phyloP scores from a whole-genome alignment of 495 filamentous ascomycete genomes.

The Penicillium cataractarum region DNA sequence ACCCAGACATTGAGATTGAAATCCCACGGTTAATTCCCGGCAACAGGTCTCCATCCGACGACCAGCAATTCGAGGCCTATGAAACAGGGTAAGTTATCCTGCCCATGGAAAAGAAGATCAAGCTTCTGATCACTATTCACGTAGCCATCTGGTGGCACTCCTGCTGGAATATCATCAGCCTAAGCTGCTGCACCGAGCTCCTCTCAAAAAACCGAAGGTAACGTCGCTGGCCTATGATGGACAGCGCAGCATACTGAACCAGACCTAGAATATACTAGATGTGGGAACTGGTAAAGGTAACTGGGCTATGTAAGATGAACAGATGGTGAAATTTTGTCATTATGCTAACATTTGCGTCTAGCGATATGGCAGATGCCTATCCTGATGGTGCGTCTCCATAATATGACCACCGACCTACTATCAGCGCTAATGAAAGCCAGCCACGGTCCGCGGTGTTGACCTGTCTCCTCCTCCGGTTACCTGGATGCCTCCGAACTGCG shows the following conservation, averaged over 20 bases:
- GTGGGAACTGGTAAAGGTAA: constrained; percentile 26
- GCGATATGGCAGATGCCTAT: constrained; percentile 24
- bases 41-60: not conserved
- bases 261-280: constrained; percentile 4
- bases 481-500: constrained; percentile 32
- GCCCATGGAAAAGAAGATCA: too few species aligned
- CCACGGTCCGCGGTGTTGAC: constrained; percentile 17
- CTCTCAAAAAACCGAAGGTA: not conserved
- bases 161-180: not conserved
- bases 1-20: not conserved
- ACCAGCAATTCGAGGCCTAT: not conserved
- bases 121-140: not conserved
- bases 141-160: not conserved
- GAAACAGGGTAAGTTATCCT: not conserved
- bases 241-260: not conserved
- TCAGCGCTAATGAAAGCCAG: not conserved
- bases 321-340: too few species aligned
- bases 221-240: not conserved
- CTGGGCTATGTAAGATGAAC: constrained; percentile 26
- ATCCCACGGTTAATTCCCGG: not conserved
- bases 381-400: constrained; percentile 5
- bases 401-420: not conserved
- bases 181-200: not conserved
- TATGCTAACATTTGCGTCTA: constrained; percentile 1
- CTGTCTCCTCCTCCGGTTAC: constrained; percentile 10